Evolutionary conservation across 306 rosid genomes (phyloP).

Genomic region (Castanospermum australe): DNA sequence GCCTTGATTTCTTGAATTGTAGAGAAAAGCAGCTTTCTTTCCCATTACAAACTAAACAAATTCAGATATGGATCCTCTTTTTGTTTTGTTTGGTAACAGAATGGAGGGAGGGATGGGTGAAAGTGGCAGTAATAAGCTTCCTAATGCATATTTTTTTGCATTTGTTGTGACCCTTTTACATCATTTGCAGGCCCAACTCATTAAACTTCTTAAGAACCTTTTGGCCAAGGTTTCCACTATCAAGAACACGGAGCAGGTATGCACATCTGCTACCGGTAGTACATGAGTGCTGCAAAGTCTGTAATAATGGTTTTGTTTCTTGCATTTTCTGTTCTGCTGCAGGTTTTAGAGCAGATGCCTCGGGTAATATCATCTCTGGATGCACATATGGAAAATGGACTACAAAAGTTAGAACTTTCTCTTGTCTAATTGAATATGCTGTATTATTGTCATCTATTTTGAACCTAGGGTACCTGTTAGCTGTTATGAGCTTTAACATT

Average conservation of each 20-base stretch:
- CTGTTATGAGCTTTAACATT: background rate
- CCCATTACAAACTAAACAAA: too few relatives aligned
- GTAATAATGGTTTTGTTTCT: background rate
- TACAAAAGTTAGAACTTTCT: slow-evolving; percentile 58
- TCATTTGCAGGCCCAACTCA: slow-evolving; percentile 61
- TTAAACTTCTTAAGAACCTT: slow-evolving; percentile 81
- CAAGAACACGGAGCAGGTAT: slow-evolving; percentile 80
- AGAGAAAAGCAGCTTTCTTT: background rate
- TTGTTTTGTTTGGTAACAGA: too few relatives aligned
- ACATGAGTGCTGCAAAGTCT: background rate
- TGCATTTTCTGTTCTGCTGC: slow-evolving; percentile 35
- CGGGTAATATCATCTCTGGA: slow-evolving; percentile 75
- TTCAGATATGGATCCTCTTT: background rate
- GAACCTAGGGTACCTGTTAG: background rate
- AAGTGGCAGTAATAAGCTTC: too few relatives aligned
- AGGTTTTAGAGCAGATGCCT: slow-evolving; percentile 88
- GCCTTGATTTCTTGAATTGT: background rate
- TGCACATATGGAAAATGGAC: slow-evolving; percentile 79
- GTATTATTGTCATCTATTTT: background rate
- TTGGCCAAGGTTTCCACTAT: slow-evolving; percentile 63
- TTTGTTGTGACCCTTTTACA: background rate
- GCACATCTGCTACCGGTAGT: background rate
- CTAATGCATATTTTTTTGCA: background rate
- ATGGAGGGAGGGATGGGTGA: too few relatives aligned
- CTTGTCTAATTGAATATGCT: background rate